phyloP scores from a whole-genome alignment of 352 stramenopile species.

The Globisporangium paddicum region DNA sequence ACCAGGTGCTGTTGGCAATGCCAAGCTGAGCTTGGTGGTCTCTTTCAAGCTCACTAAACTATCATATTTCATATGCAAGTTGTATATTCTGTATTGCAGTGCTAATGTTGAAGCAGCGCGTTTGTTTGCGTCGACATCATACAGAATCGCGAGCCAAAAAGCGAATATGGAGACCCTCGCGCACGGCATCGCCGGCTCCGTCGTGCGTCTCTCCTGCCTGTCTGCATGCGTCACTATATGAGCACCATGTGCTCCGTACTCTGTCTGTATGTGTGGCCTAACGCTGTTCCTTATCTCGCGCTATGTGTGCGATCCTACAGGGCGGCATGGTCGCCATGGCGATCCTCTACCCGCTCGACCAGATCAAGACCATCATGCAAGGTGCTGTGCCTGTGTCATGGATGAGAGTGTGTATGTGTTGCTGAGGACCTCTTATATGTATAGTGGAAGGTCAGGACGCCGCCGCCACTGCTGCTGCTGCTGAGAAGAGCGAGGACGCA shows the following conservation, averaged over 20 bases:
- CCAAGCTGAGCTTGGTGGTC: no score
- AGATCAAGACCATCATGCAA: conserved; percentile 86
- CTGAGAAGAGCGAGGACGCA: conserved; percentile 2
- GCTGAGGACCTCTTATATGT: not conserved
- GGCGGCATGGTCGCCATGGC: conserved; percentile 74
- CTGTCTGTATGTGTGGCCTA: not conserved
- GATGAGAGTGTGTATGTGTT: not conserved
- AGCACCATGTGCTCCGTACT: not conserved
- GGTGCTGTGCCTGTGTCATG: conserved; percentile 15
- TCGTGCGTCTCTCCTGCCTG: conserved; percentile 24
- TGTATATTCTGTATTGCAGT: no score
- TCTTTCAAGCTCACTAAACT: no score
- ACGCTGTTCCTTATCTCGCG: not conserved
- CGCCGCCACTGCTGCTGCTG: conserved; percentile 1
- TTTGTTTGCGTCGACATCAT: not conserved
- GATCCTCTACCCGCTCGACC: conserved; percentile 80
- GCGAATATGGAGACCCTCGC: conserved; percentile 58
- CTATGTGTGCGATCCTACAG: conserved; percentile 11
- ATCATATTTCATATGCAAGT: no score
- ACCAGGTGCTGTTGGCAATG: no score
- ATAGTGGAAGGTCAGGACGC: conserved; percentile 27
- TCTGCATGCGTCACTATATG: not conserved
- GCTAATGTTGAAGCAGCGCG: no score
- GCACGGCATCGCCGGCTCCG: conserved; percentile 58
- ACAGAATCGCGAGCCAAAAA: conserved; percentile 13